Evolutionary conservation across 352 stramenopile genomes (phyloP), one percentile per base, ranked within the genome.

Genomic region (Pythium apleroticum): DNA sequence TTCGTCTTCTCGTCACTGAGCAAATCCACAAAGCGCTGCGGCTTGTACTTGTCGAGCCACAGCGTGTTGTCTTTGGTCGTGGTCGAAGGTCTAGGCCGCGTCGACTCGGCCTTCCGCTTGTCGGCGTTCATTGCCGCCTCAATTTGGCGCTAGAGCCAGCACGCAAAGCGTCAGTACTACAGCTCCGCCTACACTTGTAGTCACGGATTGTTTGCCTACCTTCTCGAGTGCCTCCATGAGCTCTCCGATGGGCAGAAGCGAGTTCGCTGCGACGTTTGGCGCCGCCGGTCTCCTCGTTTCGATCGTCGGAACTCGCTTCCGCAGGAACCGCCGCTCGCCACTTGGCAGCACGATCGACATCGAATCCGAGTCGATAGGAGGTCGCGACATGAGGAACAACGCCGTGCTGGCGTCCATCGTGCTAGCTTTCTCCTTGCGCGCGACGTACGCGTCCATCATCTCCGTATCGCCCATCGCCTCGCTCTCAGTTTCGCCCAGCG

Each of bases 11-110:
- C 97, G 68, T 99, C 93, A 25, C 91, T 98, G 15, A 99, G 74
- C 31, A 99, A 72, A 72, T 99, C 88, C 15, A 96, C 79, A 63
- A 98, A 99, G 43, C 80, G 82, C 35, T 88, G 75, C 2, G 97
- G 97, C 19, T 93, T 91, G 84, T 99, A 99, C 69, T 98, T 99
- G 71, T 99, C 96, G 12, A 99, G 84, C 97, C 97, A 99, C 24
- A 99, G 74, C 43, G 78, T 73, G 17, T 69, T 63, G 24, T 76
- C 67, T 22, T 76, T 73, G 3, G 24, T 12, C 2, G 12, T 31
- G 1, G 22, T 37, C 24, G 17, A 35, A 14, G 10, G 28, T 8
- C 15, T 24, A 3, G 20, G 24, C 33, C 14, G 45, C 33, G 25
- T 24, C 33, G 63, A 37, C 52, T 63, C 41, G 9, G 54, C 45